Conservation (phyloP, 768 basidiomycete species). For the Amanita exitialis region DNA sequence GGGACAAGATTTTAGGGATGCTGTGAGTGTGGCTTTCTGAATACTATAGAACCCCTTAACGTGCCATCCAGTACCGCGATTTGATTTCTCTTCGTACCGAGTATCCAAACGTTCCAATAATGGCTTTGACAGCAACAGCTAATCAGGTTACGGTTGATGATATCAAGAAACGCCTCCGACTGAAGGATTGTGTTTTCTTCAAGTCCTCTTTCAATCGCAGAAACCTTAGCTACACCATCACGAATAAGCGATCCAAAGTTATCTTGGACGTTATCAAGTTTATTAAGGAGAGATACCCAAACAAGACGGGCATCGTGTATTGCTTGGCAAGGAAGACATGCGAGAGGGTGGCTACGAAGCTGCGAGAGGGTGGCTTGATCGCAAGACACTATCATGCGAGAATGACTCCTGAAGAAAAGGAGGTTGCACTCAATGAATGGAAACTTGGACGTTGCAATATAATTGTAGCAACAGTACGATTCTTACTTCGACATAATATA, state of each 20-base stretch:
- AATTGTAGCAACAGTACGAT: conserved; percentile 84
- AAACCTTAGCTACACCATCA: conserved; percentile 77
- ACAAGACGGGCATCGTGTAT: conserved; percentile 79
- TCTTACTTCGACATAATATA: neutral
- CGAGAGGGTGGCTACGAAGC: conserved; percentile 66
- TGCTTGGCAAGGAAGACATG: conserved; percentile 63
- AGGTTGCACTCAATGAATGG: conserved; percentile 61
- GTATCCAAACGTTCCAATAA: conserved; percentile 79
- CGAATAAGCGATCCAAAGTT: conserved; percentile 28
- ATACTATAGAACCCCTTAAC: neutral
- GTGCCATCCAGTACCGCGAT: conserved; percentile 47
- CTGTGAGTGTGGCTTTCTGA: conserved; percentile 33
- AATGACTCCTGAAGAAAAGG: conserved; percentile 54
- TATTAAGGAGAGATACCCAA: conserved; percentile 47
- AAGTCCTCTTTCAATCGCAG: conserved; percentile 86
- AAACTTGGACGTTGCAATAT: conserved; percentile 59
- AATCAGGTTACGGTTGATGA: conserved; percentile 70
- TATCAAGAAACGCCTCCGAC: conserved; percentile 60
- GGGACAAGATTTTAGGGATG: conserved; percentile 90
- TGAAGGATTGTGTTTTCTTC: conserved; percentile 49
- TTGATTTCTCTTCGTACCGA: conserved; percentile 60
- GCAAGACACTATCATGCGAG: conserved; percentile 85
- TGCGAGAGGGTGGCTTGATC: conserved; percentile 48
- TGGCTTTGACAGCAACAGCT: conserved; percentile 95
- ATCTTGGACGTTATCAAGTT: conserved; percentile 57